Base-by-base conservation (phyloP, 139 green algal species). In the Diplosphaera chodatii region DNA sequence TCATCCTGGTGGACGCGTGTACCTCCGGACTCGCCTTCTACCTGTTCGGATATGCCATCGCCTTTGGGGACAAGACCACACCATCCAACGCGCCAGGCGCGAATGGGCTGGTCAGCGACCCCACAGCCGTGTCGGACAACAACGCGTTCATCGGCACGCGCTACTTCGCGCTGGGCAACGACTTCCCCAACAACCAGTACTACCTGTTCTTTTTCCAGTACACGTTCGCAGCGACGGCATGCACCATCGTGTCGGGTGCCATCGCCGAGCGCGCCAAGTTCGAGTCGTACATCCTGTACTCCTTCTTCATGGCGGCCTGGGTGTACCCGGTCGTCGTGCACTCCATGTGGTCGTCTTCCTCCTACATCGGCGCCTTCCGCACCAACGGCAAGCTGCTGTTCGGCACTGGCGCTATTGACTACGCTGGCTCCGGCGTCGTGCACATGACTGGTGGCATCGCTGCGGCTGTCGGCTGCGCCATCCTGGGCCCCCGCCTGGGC, bases 401-500 rank as follows among this genome's bases (percentile, higher is more conserved):
- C 28, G 68, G 66, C 32, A 69, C 76, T n/a, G 85, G 85, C 29
- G 79, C 74, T 56, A 81, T 86, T 63, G 85, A 91, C 74, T 91
- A 87, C 77, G 85, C 85, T 5, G 85, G 85, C n/a, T 82, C 81
- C 41, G 81, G 79, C 21, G 77, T 78, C 10, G 84, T 89, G 70
- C 90, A 95, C 77, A 91, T 93, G 80, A 64, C 83, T 31, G 93
- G 90, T 31, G 93, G 92, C 63, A 80, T 86, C 34, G 93, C 91
- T 68, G 88, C 88, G 29, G 73, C 97, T 66, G 83, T 93, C 23
- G 94, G 85, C 32, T 85, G 86, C 32, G 83, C 75, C 66, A 85
- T 98, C 33, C 74, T 96, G 1, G 95, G 95, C 3, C 94, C 95
- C 25, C 91, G 95, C 75, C 90, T 97, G 48, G 95, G 95, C 18